Base-by-base conservation (phyloP, 768 basidiomycete genomes). In the Tylopilus sp. region DNA sequence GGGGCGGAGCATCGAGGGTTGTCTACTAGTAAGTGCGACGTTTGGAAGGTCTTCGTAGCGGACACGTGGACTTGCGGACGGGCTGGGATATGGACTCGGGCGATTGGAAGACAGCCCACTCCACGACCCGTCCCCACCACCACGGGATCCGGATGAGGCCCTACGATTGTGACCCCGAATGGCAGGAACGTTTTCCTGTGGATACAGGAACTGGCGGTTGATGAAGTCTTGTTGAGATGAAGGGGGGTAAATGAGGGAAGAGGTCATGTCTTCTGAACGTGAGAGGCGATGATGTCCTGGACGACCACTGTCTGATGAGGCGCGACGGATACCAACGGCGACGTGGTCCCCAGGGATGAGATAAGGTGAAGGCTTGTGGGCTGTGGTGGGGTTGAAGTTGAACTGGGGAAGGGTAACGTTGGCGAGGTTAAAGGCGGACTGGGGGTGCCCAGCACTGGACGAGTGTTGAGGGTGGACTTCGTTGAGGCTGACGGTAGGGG, bases 31-130 rank as follows among this genome's bases (percentile, higher is more conserved):
- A 40, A 69, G 69, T 3, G 62, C 6, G 18, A 66, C 62, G 35
- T 46, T 65, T 40, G 74, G 72, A n/a, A 86, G 72, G 26, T 83
- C 79, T 4, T 72, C 68, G 60, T 81, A 78, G 7, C 73, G 67
- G 2, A 75, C 73, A 22, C 79, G 72, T 21, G 86, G 86, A 47
- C 79, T 82, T 5, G 83, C 84, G 33, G 81, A 80, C 17, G 86
- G 86, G 40, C 78, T 80, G 0, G 86, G 86, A 62, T 85, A 89
- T 3, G 83, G 88, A 44, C 76, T 82, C 2, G 79, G 68, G 2
- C 84, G 73, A 36, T 57, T 61, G 26, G 74, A 75, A 13, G 63
- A 64, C 47, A 65, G 50, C 11, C 65, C 69, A 25, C 73, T 69
- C 69, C 71, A 70, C 11, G 57, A 47, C 26, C 66, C 56, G 5